These are phyloP conservation scores for Spathaspora boniae DNA, from an alignment of 805 yeast species.

Conservation along the genomic window DNA sequence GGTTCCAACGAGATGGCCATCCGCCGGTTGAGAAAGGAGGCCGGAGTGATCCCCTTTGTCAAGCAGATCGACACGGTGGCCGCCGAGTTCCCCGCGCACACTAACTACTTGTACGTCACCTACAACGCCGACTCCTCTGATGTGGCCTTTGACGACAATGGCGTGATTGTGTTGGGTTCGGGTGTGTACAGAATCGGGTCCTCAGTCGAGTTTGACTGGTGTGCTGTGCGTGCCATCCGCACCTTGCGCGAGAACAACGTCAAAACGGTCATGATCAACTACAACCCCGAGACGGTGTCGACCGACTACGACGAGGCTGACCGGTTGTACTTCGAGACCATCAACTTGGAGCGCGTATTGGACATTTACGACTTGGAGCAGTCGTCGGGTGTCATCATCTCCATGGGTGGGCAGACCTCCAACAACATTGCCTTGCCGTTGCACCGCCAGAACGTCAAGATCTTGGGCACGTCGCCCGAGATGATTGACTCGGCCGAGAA, in stretches of 20 bases:
- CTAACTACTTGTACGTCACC: constrained; percentile 92
- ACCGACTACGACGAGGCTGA: constrained; percentile 99
- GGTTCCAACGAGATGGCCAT: constrained; percentile 90
- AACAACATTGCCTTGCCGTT: constrained; percentile 92
- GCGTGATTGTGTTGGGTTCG: constrained; percentile 93
- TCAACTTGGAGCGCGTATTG: constrained; percentile 87
- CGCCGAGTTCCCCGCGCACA: constrained; percentile 96
- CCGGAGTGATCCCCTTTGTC: constrained; percentile 85
- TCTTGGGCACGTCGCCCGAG: constrained; percentile 95
- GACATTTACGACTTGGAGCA: constrained; percentile 93
- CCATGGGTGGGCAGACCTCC: constrained; percentile 99
- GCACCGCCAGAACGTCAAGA: constrained; percentile 91
- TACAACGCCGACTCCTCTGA: constrained; percentile 90
- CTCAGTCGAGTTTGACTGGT: constrained; percentile 98
- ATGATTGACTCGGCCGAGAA: constrained; percentile 98
- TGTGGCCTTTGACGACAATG: constrained; percentile 84
- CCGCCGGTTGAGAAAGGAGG: constrained; percentile 82
- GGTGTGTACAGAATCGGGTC: constrained; percentile 99
- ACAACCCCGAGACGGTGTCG: constrained; percentile 98
- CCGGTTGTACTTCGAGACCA: constrained; percentile 91
- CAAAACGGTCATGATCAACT: constrained; percentile 95
- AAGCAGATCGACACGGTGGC: constrained; percentile 98
- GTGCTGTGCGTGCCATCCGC: constrained; percentile 96
- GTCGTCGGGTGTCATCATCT: constrained; percentile 86
- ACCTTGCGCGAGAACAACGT: constrained; percentile 81